phyloP scores from a whole-genome alignment of 2,329 filamentous ascomycete species.

The Neocatenulostroma microsporum region DNA sequence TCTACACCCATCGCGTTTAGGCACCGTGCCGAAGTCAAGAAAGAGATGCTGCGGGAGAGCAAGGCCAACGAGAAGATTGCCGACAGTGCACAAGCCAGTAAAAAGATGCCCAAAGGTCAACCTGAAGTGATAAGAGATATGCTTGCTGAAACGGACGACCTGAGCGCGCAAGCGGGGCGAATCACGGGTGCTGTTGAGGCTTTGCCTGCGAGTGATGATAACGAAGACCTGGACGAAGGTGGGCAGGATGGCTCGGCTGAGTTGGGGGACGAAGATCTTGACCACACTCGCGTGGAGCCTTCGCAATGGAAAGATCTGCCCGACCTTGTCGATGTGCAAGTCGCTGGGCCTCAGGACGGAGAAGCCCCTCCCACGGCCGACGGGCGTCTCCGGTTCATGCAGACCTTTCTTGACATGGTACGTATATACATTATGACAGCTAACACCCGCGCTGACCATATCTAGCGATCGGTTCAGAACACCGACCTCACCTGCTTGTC shows the following conservation, averaged over 20 bases:
- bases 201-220: background rate
- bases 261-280: background rate
- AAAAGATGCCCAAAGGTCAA: too few relatives aligned
- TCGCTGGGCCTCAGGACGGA: background rate
- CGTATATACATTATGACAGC: too few relatives aligned
- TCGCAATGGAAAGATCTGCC: background rate
- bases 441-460: too few relatives aligned
- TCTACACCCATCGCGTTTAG: too few relatives aligned
- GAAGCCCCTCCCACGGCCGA: background rate
- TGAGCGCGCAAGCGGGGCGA: background rate
- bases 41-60: background rate
- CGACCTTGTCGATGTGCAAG: background rate
- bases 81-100: background rate
- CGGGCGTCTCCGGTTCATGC: background rate
- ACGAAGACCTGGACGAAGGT: background rate
- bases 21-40: background rate
- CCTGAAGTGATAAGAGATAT: too few relatives aligned
- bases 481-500: background rate
- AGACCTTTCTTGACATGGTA: background rate
- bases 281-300: background rate
- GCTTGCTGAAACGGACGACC: too few relatives aligned
- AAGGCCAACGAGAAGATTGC: background rate
- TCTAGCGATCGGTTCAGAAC: background rate
- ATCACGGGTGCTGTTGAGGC: background rate
- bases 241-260: too few relatives aligned